Percentiles rank a stretch among this genome's conserved stretches.
phyloP scores from a whole-genome alignment of 768 basidiomycete species.

The Calocybe gangraenosa region DNA sequence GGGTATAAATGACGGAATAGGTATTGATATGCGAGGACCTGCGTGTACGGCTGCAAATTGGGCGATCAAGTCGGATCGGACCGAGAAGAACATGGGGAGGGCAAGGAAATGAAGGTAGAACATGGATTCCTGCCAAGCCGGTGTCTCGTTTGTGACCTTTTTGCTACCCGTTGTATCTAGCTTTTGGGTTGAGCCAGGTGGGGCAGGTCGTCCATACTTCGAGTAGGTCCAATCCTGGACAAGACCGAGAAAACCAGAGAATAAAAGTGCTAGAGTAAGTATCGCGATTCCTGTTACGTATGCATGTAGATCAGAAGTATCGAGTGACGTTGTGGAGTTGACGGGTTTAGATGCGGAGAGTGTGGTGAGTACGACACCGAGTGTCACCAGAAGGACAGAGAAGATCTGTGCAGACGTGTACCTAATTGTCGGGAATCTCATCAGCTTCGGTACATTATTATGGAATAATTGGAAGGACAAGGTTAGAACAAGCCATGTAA shows the following conservation, averaged over 20 bases:
- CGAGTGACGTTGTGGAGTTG: conserved; percentile 8
- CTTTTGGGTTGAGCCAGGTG: conserved; percentile 9
- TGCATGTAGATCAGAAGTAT: conserved; percentile 24
- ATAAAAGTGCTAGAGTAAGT: conserved; percentile 69
- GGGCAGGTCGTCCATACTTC: conserved; percentile 28
- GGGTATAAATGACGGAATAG: conserved; percentile 12
- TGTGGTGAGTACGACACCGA: conserved; percentile 78
- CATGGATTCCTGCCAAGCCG: conserved; percentile 83
- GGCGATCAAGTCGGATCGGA: conserved; percentile 44
- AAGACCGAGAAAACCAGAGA: conserved; percentile 80
- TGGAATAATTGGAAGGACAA: neutral
- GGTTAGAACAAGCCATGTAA: too few species aligned
- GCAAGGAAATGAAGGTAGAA: conserved; percentile 87
- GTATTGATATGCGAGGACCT: conserved; percentile 30
- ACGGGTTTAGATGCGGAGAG: conserved; percentile 58
- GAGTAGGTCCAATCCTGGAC: conserved; percentile 79
- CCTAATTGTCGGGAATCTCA: conserved; percentile 27
- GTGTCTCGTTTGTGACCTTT: conserved; percentile 1
- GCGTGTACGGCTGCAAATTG: conserved; percentile 42
- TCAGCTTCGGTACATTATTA: conserved; percentile 14
- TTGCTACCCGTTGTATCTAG: neutral
- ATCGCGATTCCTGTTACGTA: conserved; percentile 74
- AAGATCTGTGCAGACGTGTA: conserved; percentile 62
- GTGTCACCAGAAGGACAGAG: conserved; percentile 77
- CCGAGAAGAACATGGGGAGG: conserved; percentile 70